Base-by-base conservation (phyloP, 495 filamentous ascomycete species). In the Aspergillus biplanus region DNA sequence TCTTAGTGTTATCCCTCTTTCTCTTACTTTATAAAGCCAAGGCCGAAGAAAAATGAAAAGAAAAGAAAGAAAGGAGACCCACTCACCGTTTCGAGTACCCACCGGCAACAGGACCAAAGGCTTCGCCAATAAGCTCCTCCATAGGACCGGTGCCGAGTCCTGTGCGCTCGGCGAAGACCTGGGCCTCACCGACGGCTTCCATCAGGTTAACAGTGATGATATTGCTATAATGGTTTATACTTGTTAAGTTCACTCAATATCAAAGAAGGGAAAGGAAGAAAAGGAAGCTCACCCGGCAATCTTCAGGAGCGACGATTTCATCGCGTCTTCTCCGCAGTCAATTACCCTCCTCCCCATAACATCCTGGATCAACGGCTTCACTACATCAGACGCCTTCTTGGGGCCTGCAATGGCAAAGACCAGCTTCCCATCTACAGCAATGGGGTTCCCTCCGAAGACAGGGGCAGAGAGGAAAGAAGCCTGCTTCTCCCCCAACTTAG, bases 101-200 rank as follows among this genome's bases (percentile, higher is more conserved):
- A 6, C 80, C 77, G 6, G 78, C 77, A 34, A 83, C 78, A 42
- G 78, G 69, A 8, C 82, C 83, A 67, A 84, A 85, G 3, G 78
- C 82, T 48, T 83, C 78, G 3, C 75, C 75, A 46, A 85, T 82
- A 53, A 85, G 70, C 58, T 76, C 73, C 54, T 85, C 82, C 70
- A 85, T 79, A 8, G 75, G 71, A 15, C 68, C 72, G 1, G 77
- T 76, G n/a, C 82, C 82, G 6, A 86, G 74, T 2, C 81, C 82
- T 1, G 80, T 80, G 66, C 81, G 81, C 66, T 84, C 82, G 18
- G 82, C 82, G 62, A 85, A 82, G 27, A 84, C 81, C 62, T 85
- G 82, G 1, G 80, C 78, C 67, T 85, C 83, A 6, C 78, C 78
- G 44, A 84, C 79, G 2, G 80, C 73, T 69, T 83, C 80, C 82